Conservation (phyloP, 1,284 basidiomycete genomes). For the Trichosporon faecale region DNA sequence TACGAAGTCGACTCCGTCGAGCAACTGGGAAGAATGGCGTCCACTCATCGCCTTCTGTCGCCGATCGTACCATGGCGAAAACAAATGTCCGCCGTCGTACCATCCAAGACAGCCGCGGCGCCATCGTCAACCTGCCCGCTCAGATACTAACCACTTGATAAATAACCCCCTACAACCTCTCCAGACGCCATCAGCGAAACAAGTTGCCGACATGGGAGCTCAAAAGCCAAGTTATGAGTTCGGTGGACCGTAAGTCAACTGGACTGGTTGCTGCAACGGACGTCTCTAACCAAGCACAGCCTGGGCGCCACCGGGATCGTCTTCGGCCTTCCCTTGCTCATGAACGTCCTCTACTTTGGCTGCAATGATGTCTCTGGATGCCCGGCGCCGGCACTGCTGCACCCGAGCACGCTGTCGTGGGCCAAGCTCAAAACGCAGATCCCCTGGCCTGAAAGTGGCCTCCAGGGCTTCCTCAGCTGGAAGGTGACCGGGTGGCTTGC, state of each 20-base stretch:
- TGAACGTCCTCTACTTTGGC: slow-evolving; percentile 13
- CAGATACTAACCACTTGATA: neutral
- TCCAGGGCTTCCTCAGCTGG: slow-evolving; percentile 15
- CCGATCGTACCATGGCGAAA: neutral
- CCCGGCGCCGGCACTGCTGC: slow-evolving; percentile 7
- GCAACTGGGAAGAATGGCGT: neutral
- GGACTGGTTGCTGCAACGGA: neutral
- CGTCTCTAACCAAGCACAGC: neutral
- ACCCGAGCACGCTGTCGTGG: slow-evolving; percentile 2
- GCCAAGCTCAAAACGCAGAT: slow-evolving; percentile 10
- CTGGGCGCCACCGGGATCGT: slow-evolving; percentile 12
- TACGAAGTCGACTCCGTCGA: neutral
- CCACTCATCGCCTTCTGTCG: neutral
- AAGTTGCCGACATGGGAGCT: neutral
- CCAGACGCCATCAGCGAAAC: neutral
- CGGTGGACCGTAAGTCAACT: slow-evolving; percentile 12
- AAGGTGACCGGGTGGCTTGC: neutral
- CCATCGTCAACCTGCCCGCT: neutral
- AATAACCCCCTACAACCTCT: neutral
- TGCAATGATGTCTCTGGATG: slow-evolving; percentile 16
- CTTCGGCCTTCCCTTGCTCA: slow-evolving; percentile 7
- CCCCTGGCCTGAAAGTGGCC: slow-evolving; percentile 9
- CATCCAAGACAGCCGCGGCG: neutral
- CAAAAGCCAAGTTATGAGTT: slow-evolving; percentile 11
- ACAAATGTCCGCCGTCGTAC: neutral